Base-by-base conservation (phyloP, 768 basidiomycete species). In the Mycena crocata region DNA sequence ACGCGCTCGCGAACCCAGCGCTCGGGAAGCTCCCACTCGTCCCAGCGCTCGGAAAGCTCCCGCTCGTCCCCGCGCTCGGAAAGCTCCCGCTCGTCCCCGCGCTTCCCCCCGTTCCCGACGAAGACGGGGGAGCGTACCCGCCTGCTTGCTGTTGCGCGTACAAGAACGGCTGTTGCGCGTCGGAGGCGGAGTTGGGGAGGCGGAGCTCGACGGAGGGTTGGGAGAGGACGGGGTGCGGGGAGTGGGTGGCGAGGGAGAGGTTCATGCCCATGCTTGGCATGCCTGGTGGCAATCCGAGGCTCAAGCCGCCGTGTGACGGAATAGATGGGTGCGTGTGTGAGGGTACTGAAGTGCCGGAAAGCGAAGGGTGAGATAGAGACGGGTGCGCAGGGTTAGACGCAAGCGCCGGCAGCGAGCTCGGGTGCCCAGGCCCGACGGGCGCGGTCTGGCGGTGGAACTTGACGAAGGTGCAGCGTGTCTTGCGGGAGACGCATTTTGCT, bases 401-500 rank as follows among this genome's bases (percentile, higher is more conserved):
- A 15, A 55, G 57, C 17, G 65, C 69, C 73, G 37, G 69, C 75
- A 42, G 76, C 81, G 81, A 46, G 75, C 81, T 17, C 79, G 79
- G 15, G 70, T 93, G 92, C 13, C 92, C 92, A 13, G 92, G 92
- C 5, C 92, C 92, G 2, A 86, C 84, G 31, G 92, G 92, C 0
- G 91, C 92, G 0, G 93, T 93, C 73, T 93, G 93, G 17, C 92
- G 88, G 73, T 93, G 91, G 73, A 92, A 93, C 73, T 94, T 93
- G 76, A 93, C 89, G 69, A 88, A 94, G 0, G 92, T 94, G 78
- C 93, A 94, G 5, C 90, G 84, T 59, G 80, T 84, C 76, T 91
- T 93, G 61, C 90, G 87, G 57, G 90, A 84, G 1, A 87, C 71
- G 71, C 93, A 94, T 85, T 93, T 93, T 19, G 89, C 92, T 93